Evolutionary conservation across 768 basidiomycete species (phyloP), one percentile per base, ranked within the genome.

Genomic region (Tulasnella sp.): DNA sequence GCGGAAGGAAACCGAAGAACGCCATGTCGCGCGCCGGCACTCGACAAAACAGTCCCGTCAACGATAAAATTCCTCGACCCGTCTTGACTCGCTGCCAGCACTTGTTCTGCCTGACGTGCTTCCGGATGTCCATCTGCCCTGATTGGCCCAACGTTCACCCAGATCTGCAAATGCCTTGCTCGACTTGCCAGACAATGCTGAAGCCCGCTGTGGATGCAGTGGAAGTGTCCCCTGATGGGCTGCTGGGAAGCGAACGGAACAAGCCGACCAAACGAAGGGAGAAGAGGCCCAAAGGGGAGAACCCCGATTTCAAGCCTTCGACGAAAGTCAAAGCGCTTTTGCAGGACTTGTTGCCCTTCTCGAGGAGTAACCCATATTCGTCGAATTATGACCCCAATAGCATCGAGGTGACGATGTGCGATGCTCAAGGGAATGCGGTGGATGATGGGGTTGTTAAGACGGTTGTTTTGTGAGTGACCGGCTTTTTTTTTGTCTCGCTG

Each of bases 31-130:
- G 92, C n/a, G 85, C 85, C 0, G 86, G 91, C 0, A 93, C 93
- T 52, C 88, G 93, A 39, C 89, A 91, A 49, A 92, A 84, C 79
- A 93, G 92, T 80, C 93, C 93, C 17, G 38, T 52, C 3, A 85
- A 86, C 69, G 83, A 83, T 2, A 86, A 87, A 2, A 64, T 64
- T 11, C 58, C 58, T 9, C 89, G 87, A 34, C 89, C 91, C 0
- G 84, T 98, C 72, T 83, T 99, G 81, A 97, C 97, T 15, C 89
- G 92, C 78, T 99, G 97, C 82, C 93, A 95, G 80, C 97, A 99
- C 82, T 86, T 99, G 38, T 98, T 93, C 83, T 99, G 97, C 83
- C 80, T 91, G 12, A 85, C 85, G 36, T 99, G 97, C 83, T 99
- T 95, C 87, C 89, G 91, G 52, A 84, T 86, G 78, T 88, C 87